Percentiles rank a stretch among this genome's conserved stretches.
Conservation (phyloP, 768 basidiomycete genomes). For the Auricularia sp. region DNA sequence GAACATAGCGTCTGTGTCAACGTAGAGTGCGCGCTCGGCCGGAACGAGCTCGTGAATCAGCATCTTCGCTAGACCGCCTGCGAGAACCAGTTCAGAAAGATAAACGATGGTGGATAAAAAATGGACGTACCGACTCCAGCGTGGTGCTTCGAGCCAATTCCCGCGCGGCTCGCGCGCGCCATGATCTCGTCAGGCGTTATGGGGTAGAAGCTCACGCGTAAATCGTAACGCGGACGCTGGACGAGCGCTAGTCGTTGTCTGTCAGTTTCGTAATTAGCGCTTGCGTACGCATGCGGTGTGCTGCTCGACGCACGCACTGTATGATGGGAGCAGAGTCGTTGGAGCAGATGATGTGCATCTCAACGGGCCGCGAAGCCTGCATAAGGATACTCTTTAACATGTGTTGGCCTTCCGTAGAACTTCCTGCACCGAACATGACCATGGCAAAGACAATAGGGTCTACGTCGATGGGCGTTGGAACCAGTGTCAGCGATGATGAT, state of each 20-base stretch:
- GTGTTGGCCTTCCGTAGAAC: neutral
- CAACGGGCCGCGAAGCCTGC: constrained; percentile 10
- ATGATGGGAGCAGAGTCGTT: constrained; percentile 8
- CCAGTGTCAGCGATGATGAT: neutral
- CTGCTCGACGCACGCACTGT: neutral
- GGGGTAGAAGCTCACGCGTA: constrained; percentile 9
- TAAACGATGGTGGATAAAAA: too few relatives aligned
- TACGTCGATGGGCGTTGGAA: neutral
- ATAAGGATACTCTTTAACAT: constrained; percentile 11
- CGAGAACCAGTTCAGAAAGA: neutral
- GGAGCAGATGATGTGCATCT: constrained; percentile 12
- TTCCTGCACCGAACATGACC: neutral
- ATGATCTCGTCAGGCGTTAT: constrained; percentile 5
- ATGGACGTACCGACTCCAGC: constrained; percentile 3
- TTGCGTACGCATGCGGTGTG: too few relatives aligned
- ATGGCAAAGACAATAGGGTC: neutral
- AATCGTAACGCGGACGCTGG: constrained; percentile 5
- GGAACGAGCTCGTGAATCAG: neutral
- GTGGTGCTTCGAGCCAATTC: constrained; percentile 6
- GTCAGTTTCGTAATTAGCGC: too few relatives aligned
- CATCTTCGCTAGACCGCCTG: neutral
- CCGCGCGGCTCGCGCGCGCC: constrained; percentile 9
- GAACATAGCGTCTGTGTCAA: constrained; percentile 13
- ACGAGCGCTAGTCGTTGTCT: constrained; percentile 8
- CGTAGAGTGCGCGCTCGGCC: constrained; percentile 9